phyloP scores from a whole-genome alignment of 2,329 filamentous ascomycete genomes.

The Hirsutella thompsonii region DNA sequence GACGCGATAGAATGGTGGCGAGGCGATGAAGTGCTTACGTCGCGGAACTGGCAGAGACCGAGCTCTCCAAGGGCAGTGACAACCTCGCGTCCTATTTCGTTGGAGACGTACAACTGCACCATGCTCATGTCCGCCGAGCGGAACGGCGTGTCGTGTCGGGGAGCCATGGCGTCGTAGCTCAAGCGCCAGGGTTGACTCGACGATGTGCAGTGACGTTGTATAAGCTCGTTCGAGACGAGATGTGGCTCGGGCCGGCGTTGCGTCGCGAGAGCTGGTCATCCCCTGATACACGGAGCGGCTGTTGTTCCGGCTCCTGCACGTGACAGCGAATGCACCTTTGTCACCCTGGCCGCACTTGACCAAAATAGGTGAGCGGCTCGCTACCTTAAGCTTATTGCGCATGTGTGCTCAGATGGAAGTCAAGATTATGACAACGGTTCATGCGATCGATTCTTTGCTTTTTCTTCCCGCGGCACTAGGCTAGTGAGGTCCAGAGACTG shows the following conservation, averaged over 20 bases:
- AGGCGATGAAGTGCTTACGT: slow-evolving; percentile 48
- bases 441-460: no score
- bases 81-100: slow-evolving; percentile 96
- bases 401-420: no score
- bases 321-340: slow-evolving; percentile 4
- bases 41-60: slow-evolving; percentile 90
- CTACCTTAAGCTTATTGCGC: neutral
- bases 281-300: slow-evolving; percentile 8
- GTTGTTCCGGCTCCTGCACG: slow-evolving; percentile 16
- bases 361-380: no score
- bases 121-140: slow-evolving; percentile 99
- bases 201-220: neutral
- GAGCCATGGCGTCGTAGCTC: slow-evolving; percentile 39
- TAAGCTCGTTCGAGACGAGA: slow-evolving; percentile 15
- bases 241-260: slow-evolving; percentile 13
- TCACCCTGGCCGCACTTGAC: no score
- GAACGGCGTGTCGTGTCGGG: slow-evolving; percentile 83
- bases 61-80: slow-evolving; percentile 94
- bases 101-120: slow-evolving; percentile 98
- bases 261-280: slow-evolving; percentile 9
- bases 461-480: no score
- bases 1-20: neutral
- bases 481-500: no score
- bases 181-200: slow-evolving; percentile 11
- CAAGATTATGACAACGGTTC: no score